Evolutionary conservation across 2,329 filamentous ascomycete genomes (phyloP), one percentile per base, ranked within the genome.

Genomic region (Bertia moriformis): DNA sequence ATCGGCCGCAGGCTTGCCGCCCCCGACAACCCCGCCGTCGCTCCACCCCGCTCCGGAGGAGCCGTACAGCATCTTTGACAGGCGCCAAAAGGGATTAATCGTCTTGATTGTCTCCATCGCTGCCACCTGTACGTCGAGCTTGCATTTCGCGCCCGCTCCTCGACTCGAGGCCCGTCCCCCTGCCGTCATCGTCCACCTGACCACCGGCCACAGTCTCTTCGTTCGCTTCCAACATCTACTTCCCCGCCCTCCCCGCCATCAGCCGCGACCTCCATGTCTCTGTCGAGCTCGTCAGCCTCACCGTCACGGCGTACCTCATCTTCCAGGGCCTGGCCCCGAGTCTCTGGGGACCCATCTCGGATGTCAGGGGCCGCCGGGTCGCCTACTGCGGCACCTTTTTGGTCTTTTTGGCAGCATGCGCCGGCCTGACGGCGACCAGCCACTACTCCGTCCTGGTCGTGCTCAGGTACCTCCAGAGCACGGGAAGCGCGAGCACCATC

Each of bases 51-150:
- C 15, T 18, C 36, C 42, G 1, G 43, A 45, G 32, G 50, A 53
- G 32, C 66, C 64, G 0, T 65, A 64, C 44, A 71, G 58, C 45
- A 67, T 72, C 18, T 71, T 71, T 18, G 65, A 69, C 45, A 58
- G 52, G 22, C 51, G 58, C 4, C 67, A 72, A 47, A 69, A 66
- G 43, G 54, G 56, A 3, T 15, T 71, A 0, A 66, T 72, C 18
- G 54, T 71, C 0, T 41, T 58, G 3, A 50, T 69, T 4, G 61
- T 65, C 4, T 67, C 68, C 0, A 59, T 59, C 5, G 67, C 67
- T 2, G 66, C 67, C 17, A 71, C 67, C 1, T 71, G 63, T 68
- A 51, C 50, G 55, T 48, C 3, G n/a, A n/a, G n/a, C n/a, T 5
- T 13, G 5, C 15, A 3, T 14, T 15, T 17, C 17, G 3, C n/a